Evolutionary conservation across 352 stramenopile species (phyloP).

Genomic region (Globisporangium recalcitrans): DNA sequence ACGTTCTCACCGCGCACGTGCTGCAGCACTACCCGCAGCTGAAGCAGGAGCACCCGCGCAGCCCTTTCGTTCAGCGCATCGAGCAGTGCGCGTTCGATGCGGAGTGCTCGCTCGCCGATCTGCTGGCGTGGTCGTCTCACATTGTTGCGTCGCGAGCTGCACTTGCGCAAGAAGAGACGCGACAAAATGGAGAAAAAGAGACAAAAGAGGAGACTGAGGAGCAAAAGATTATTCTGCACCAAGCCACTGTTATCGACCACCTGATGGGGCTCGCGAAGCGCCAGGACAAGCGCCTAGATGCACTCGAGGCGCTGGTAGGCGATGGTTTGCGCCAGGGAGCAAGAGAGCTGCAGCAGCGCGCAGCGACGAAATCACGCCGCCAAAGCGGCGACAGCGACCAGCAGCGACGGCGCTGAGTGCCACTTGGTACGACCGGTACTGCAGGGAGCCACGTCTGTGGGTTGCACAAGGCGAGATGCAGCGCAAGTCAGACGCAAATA

Average conservation of each 20-base stretch:
- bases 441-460: slow-evolving; percentile 1
- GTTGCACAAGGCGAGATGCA: slow-evolving; percentile 2
- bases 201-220: background rate
- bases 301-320: background rate
- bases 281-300: slow-evolving; percentile 1
- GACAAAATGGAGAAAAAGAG: background rate
- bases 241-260: slow-evolving; percentile 9
- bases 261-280: background rate
- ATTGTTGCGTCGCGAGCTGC: background rate
- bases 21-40: background rate
- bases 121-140: background rate
- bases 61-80: background rate
- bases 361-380: background rate
- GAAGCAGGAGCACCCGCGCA: background rate
- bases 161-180: background rate
- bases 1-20: background rate
- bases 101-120: slow-evolving; percentile 2
- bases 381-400: background rate
- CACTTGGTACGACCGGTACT: slow-evolving; percentile 10
- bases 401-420: background rate
- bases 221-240: slow-evolving; percentile 4
- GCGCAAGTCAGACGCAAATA: slow-evolving; percentile 6
- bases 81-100: background rate
- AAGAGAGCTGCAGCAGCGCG: background rate
- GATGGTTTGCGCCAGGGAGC: background rate